A percentile compares a stretch with the other conserved stretches of the same genome.
Conservation (phyloP, 768 basidiomycete genomes). For the Boletus pseudo-olivaceus region DNA sequence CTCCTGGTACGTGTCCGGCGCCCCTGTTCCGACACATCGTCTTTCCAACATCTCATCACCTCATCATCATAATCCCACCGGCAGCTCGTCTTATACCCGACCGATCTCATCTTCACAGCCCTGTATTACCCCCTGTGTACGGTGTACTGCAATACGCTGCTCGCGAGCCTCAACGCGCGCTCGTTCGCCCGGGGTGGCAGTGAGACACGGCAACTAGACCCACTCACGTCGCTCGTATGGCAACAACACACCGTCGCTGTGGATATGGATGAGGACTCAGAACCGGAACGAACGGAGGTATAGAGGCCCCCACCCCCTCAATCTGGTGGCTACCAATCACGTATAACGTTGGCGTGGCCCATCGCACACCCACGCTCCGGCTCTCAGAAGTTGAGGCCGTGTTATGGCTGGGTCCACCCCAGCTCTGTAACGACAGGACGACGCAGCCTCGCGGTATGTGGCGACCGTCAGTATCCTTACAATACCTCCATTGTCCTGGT, state of each 20-base stretch:
- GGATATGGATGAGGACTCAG: not conserved
- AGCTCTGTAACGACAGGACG: not conserved
- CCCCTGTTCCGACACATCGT: not conserved
- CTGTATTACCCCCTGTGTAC: conserved; percentile 32
- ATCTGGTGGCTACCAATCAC: no score
- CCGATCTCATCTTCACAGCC: conserved; percentile 20
- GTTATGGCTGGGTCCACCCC: not conserved
- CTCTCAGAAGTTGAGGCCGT: not conserved
- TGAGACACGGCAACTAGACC: not conserved
- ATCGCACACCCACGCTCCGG: not conserved
- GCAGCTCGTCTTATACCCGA: conserved; percentile 24
- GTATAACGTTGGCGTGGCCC: not conserved
- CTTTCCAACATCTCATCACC: not conserved
- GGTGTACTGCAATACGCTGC: conserved; percentile 33
- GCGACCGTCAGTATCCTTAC: not conserved
- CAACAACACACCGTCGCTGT: not conserved
- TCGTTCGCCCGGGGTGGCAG: conserved; percentile 8
- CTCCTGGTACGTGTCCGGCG: conserved; percentile 15
- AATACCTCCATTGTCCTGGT: not conserved
- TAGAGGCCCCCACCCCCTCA: not conserved
- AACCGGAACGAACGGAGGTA: not conserved
- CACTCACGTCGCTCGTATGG: conserved; percentile 9
- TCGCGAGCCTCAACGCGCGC: conserved; percentile 32
- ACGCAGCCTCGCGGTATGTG: not conserved
- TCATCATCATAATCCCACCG: not conserved